phyloP scores from a whole-genome alignment of 2,329 filamentous ascomycete genomes.

The Aspergillus chevalieri region DNA sequence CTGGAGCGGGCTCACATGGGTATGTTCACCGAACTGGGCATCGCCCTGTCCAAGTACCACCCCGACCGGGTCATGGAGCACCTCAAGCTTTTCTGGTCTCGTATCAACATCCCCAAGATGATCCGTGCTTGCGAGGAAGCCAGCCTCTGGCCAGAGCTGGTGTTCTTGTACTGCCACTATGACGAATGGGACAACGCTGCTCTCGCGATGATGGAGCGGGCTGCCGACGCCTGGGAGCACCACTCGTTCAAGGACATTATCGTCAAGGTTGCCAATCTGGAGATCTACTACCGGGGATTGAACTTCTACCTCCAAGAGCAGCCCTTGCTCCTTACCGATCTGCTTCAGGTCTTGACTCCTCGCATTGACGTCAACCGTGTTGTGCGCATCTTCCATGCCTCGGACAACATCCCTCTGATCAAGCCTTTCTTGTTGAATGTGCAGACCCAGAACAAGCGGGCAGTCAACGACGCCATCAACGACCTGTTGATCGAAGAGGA shows the following conservation, averaged over 20 bases:
- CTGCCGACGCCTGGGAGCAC: slow-evolving; percentile 97
- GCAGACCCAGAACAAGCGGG: slow-evolving; percentile 94
- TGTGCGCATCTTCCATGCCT: slow-evolving; percentile 98
- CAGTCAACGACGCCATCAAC: slow-evolving; percentile 96
- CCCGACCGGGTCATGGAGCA: slow-evolving; percentile 97
- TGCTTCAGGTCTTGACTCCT: slow-evolving; percentile 83
- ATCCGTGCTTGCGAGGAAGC: slow-evolving; percentile 90
- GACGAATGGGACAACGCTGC: slow-evolving; percentile 98
- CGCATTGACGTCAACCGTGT: slow-evolving; percentile 97
- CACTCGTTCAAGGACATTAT: slow-evolving; percentile 99
- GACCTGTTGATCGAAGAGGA: slow-evolving; percentile 97
- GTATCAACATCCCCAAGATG: slow-evolving; percentile 97
- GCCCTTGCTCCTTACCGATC: slow-evolving; percentile 88
- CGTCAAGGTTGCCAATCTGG: slow-evolving; percentile 94
- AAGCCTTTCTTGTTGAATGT: slow-evolving; percentile 98
- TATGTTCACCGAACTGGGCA: slow-evolving; percentile 90
- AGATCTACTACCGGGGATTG: slow-evolving; percentile 96
- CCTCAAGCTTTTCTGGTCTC: slow-evolving; percentile 94
- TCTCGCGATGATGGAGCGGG: slow-evolving; percentile 94
- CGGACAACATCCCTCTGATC: slow-evolving; percentile 94
- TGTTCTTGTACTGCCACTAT: slow-evolving; percentile 97
- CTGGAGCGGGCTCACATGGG: slow-evolving; percentile 92
- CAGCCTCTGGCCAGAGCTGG: slow-evolving; percentile 92
- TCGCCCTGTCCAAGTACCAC: slow-evolving; percentile 89
- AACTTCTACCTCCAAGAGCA: slow-evolving; percentile 98